A percentile compares a stretch with the other conserved stretches of the same genome.
Evolutionary conservation across 371 early-diverging fungal species (phyloP).

Genomic region (Mortierella sp.): DNA sequence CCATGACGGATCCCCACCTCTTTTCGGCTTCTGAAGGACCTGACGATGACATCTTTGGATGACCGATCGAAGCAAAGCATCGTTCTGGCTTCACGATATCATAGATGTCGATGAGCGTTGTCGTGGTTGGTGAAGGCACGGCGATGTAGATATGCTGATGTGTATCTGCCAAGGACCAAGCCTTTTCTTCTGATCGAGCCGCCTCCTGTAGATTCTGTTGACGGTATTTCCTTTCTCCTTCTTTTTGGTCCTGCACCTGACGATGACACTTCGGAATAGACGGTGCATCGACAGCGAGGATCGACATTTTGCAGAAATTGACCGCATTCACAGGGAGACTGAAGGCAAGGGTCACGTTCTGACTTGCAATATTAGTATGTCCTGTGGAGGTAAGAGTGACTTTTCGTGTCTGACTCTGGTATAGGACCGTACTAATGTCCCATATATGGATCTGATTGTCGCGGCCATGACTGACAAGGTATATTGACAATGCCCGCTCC

Average conservation of each 20-base stretch:
- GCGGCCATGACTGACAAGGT: conserved; percentile 49
- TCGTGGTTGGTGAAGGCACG: conserved; percentile 38
- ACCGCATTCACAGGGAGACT: conserved; percentile 53
- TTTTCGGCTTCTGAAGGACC: conserved; percentile 7
- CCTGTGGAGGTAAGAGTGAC: background rate
- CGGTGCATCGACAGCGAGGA: conserved; percentile 15
- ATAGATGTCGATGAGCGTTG: conserved; percentile 39
- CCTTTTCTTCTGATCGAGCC: background rate
- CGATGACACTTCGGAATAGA: background rate
- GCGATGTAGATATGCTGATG: conserved; percentile 43
- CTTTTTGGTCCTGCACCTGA: background rate
- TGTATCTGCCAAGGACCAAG: background rate
- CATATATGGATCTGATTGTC: conserved; percentile 52
- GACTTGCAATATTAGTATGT: too few species aligned
- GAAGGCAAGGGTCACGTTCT: conserved; percentile 12
- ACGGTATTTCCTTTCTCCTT: too few species aligned
- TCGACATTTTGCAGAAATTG: conserved; percentile 52
- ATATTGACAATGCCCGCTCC: background rate
- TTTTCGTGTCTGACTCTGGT: conserved; percentile 3
- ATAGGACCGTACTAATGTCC: conserved; percentile 36
- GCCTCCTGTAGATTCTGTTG: background rate
- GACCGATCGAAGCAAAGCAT: conserved; percentile 30
- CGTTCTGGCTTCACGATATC: conserved; percentile 48
- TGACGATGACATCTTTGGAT: background rate
- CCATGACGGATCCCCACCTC: conserved; percentile 50